Conservation (phyloP, 2,329 filamentous ascomycete genomes). For the Purpureocillium takamizusanense region DNA sequence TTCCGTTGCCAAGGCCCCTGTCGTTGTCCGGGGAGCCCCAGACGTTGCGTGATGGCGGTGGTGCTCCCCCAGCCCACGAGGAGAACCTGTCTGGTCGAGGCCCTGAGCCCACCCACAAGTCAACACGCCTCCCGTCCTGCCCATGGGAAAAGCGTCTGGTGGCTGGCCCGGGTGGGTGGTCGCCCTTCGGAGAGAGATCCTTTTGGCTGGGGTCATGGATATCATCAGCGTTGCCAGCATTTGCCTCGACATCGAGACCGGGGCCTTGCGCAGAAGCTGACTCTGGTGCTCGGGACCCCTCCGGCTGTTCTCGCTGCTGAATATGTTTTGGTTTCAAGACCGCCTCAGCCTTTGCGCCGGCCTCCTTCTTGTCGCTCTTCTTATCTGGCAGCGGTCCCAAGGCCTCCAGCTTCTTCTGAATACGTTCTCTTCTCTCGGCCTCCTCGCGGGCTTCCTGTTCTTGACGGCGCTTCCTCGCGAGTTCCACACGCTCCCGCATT, state of each 20-base stretch:
- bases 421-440: slow-evolving; percentile 60
- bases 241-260: slow-evolving; percentile 1
- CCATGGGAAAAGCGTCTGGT: slow-evolving; percentile 21
- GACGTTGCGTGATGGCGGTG: slow-evolving; percentile 48
- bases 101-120: slow-evolving; percentile 28
- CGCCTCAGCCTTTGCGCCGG: slow-evolving; percentile 31
- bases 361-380: slow-evolving; percentile 46
- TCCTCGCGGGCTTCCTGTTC: slow-evolving; percentile 66
- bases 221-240: slow-evolving; percentile 1
- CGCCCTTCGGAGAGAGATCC: slow-evolving; percentile 8
- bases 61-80: slow-evolving; percentile 38
- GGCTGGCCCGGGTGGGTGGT: slow-evolving; percentile 8
- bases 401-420: slow-evolving; percentile 63
- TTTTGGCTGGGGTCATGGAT: slow-evolving; percentile 4
- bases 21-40: slow-evolving; percentile 69
- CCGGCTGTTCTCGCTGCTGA: slow-evolving; percentile 20
- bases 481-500: slow-evolving; percentile 63
- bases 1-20: slow-evolving; percentile 67
- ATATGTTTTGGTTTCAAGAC: slow-evolving; percentile 20
- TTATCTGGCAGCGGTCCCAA: slow-evolving; percentile 57
- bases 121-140: slow-evolving; percentile 21
- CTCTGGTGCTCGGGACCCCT: slow-evolving; percentile 5
- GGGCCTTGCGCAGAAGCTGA: slow-evolving; percentile 5
- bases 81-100: slow-evolving; percentile 38
- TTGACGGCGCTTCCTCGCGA: slow-evolving; percentile 57